phyloP scores from a whole-genome alignment of 345 rosid species.

The Acer saccharum region DNA sequence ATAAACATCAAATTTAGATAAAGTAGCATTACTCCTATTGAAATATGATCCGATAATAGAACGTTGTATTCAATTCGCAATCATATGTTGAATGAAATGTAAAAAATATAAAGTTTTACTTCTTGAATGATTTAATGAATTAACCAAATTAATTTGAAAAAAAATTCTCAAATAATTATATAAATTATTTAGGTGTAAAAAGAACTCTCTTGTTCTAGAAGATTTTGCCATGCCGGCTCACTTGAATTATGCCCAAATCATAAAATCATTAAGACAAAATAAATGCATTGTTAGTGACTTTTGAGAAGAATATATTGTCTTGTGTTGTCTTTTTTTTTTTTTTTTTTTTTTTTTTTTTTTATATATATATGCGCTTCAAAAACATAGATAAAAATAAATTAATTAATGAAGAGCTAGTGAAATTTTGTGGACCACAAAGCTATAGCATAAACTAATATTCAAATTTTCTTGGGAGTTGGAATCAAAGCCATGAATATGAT shows the following conservation, averaged over 20 bases:
- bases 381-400: neutral
- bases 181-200: neutral
- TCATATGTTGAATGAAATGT: too few relatives aligned
- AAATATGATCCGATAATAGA: too few relatives aligned
- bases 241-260: neutral
- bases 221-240: neutral
- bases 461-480: too few relatives aligned
- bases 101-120: too few relatives aligned
- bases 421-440: too few relatives aligned
- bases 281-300: slow-evolving; percentile 1
- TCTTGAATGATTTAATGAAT: too few relatives aligned
- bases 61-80: too few relatives aligned
- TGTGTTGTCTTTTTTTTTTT: neutral
- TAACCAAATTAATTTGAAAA: neutral
- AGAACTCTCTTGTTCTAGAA: neutral
- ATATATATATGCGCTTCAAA: neutral
- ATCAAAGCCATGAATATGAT: too few relatives aligned
- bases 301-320: neutral
- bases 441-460: too few relatives aligned
- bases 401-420: neutral
- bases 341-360: too few relatives aligned
- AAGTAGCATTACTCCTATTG: too few relatives aligned
- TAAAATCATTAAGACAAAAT: neutral
- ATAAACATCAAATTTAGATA: too few relatives aligned
- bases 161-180: neutral